Evolutionary conservation across 2,329 filamentous ascomycete genomes (phyloP), one percentile per base, ranked within the genome.

Genomic region (Ascosphaera pollenicola): DNA sequence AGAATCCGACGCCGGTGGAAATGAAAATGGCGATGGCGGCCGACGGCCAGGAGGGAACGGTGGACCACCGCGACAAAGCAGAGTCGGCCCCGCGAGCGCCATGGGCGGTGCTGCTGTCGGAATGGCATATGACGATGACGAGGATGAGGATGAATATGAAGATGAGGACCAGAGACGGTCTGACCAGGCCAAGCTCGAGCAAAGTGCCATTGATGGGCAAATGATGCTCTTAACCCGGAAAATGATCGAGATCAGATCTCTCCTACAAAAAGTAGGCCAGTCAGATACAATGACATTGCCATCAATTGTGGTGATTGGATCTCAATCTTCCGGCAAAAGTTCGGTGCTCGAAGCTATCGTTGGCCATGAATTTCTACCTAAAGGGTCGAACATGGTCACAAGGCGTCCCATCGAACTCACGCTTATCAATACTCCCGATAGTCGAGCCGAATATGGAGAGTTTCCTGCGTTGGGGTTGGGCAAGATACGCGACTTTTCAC

Each of bases 181-280:
- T 5, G 21, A 24, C 21, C 21, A 5, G 10, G 21, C 21, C 4
- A 24, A 24, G 10, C 21, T 24, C 21, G 21, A 24, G 21, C 21
- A 24, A 24, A 39, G 41, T 10, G 81, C 83, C 15, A 74, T 75
- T 50, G 89, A 98, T 51, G 89, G 98, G 54, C 89, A 98, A 58
- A 98, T 98, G 87, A 98, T 98, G 89, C 68, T 94, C 48, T 65
- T 98, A 51, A 98, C 91, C 2, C 87, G 89, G 63, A 95, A 95
- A 62, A 98, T 98, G 89, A 98, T 98, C 51, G 89, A 98, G 63
- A 95, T 98, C 41, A 70, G 91, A 47, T 85, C 77, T 47, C 82
- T 98, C 41, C 66, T 98, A 17, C 80, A 91, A 52, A 82, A 77
- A 18, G 80, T 98, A 36, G 91, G 85, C 26, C 87, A 98, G 62